Evolutionary conservation across 345 rosid species (phyloP).

Genomic region (Gossypium rotundifolium): DNA sequence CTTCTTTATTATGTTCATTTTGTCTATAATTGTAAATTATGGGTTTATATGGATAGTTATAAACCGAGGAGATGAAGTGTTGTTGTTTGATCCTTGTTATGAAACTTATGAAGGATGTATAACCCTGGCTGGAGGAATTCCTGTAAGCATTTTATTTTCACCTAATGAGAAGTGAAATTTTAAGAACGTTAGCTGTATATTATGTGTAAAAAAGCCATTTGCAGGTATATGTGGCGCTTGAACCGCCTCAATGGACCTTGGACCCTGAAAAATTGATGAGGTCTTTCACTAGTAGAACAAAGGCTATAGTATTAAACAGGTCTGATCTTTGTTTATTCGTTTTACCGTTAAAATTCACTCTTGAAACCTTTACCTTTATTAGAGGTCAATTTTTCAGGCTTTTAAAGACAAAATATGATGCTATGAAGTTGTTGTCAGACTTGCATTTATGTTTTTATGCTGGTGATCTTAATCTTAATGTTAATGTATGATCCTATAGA

Average conservation of each 20-base stretch:
- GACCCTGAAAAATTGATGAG: constrained; percentile 34
- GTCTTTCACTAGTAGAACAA: constrained; percentile 39
- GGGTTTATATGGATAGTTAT: constrained; percentile 27
- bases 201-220: constrained; percentile 2
- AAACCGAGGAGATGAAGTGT: constrained; percentile 53
- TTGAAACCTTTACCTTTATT: too few species aligned
- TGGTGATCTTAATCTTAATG: not conserved
- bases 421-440: not conserved
- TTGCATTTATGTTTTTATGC: not conserved
- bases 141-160: constrained; percentile 28
- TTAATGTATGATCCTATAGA: not conserved
- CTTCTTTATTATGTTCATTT: not conserved
- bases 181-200: not conserved
- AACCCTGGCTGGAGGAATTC: constrained; percentile 50
- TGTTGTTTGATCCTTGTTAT: constrained; percentile 52
- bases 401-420: not conserved
- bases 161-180: not conserved
- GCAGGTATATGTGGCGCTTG: constrained; percentile 54
- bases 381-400: not conserved
- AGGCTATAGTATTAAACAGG: constrained; percentile 58
- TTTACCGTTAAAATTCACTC: too few species aligned
- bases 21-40: not conserved
- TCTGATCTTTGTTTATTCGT: constrained; percentile 9
- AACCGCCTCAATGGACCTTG: constrained; percentile 53
- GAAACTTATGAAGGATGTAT: constrained; percentile 50